These are phyloP conservation scores for Helminthosporium solani DNA, from an alignment of 2,329 filamentous ascomycete genomes.

Conservation along the genomic window DNA sequence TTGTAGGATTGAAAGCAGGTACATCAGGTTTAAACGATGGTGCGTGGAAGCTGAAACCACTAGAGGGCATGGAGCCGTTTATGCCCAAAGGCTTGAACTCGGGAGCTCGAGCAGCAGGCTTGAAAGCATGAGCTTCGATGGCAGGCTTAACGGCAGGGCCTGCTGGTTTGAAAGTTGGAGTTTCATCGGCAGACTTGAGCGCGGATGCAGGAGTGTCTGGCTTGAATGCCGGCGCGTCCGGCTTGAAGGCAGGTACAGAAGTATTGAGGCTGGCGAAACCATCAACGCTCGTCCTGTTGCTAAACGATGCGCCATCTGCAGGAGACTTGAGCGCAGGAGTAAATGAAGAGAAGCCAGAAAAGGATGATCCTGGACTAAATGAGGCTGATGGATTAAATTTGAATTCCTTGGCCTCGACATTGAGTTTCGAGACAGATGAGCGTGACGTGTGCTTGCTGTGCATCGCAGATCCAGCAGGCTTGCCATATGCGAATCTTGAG, in stretches of 20 bases:
- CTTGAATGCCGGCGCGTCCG: conserved; percentile 75
- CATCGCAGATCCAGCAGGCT: conserved; percentile 27
- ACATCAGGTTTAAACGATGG: conserved; percentile 75
- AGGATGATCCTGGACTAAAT: conserved; percentile 50
- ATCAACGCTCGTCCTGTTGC: conserved; percentile 41
- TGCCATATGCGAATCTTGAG: conserved; percentile 36
- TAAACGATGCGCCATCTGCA: conserved; percentile 51
- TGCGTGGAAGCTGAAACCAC: conserved; percentile 64
- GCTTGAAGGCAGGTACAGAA: conserved; percentile 69
- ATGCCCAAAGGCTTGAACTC: conserved; percentile 47
- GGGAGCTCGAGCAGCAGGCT: conserved; percentile 27
- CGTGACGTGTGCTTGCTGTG: conserved; percentile 65
- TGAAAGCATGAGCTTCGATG: conserved; percentile 21
- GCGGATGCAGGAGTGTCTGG: conserved; percentile 61
- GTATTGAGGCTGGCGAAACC: conserved; percentile 61
- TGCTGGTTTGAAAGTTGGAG: conserved; percentile 71
- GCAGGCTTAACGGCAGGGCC: conserved; percentile 64
- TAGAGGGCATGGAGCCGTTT: conserved; percentile 40
- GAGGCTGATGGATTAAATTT: conserved; percentile 64
- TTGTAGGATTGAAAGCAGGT: conserved; percentile 62
- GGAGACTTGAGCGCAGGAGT: conserved; percentile 45
- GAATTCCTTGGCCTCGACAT: conserved; percentile 87
- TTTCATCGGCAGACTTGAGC: conserved; percentile 70
- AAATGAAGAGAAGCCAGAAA: conserved; percentile 44
- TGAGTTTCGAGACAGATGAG: conserved; percentile 73